Evolutionary conservation across 306 rosid species (phyloP), one percentile per base, ranked within the genome.

Genomic region (Nissolia schottii): DNA sequence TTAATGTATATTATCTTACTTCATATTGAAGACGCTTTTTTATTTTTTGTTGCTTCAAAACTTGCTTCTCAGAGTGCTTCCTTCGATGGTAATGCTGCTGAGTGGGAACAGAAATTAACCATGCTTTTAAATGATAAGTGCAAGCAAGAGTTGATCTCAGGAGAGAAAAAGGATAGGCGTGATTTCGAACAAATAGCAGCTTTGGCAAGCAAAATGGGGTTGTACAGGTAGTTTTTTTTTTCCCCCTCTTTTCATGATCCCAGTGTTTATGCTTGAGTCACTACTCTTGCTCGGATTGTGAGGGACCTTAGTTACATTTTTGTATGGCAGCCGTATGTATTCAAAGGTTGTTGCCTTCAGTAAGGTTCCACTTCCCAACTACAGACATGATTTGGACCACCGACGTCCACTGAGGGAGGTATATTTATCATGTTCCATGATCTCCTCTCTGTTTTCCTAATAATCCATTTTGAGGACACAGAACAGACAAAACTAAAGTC

Each of bases 401-500:
- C 76, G 64, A 72, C 88, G 93, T 10, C 97, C 90, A 9, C 88
- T 77, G 80, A 85, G 96, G 70, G 93, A 91, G 96, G 97, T 91
- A 87, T 16, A 38, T 56, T 48, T 10, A 7, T 34, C 16, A 22
- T 48, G 43, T 75, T 84, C 45, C 56, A 24, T 79, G 18, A 78
- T 20, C 18, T 62, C 6, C 64, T 34, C 43, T 40, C 7, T 22
- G 25, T 10, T 41, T 78, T 53, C 51, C 45, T 53, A 32, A 53
- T 53, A 32, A 53, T 51, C 46, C n/a, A 65, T 56, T 45, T 19
- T 63, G 40, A 43, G 51, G 19, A 55, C 23, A 41, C 41, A n/a
- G 27, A 16, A 16, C 11, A 18, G 16, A 24, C 7, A 53, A 23
- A 51, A 38, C 10, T 11, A n/a, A 45, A 45, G 7, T 45, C 8